A percentile compares a stretch with the other conserved stretches of the same genome.
Conservation (phyloP, 2,329 filamentous ascomycete genomes). For the Tolypocladium capitatum region DNA sequence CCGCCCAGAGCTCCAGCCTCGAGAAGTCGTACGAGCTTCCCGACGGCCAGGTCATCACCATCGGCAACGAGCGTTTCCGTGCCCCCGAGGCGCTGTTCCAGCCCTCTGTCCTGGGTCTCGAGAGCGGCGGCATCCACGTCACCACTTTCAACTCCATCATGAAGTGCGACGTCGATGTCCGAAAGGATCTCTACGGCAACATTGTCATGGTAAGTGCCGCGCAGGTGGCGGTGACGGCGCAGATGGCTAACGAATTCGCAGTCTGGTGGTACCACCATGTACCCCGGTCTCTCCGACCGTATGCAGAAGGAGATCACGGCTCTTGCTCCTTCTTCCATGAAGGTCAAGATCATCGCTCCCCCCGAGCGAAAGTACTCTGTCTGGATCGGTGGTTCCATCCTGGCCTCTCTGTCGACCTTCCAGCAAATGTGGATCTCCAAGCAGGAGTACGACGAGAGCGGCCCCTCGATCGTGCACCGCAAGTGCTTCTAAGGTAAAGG, state of each 20-base stretch:
- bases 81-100: constrained; percentile 99
- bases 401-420: constrained; percentile 99
- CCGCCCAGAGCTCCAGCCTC: constrained; percentile 93
- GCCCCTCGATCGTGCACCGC: constrained; percentile 98
- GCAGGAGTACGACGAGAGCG: constrained; percentile 99
- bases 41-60: constrained; percentile 98
- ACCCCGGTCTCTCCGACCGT: constrained; percentile 99
- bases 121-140: constrained; percentile 97
- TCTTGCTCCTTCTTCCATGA: constrained; percentile 98
- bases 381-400: constrained; percentile 99
- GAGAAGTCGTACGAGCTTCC: constrained; percentile 99
- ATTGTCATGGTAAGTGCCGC: constrained; percentile 84
- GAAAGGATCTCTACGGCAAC: constrained; percentile 99
- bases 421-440: constrained; percentile 99
- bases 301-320: constrained; percentile 99
- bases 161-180: constrained; percentile 99
- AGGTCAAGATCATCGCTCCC: constrained; percentile 99
- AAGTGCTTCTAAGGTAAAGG: constrained; percentile 95
- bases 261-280: constrained; percentile 99
- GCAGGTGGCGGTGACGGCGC: background rate
- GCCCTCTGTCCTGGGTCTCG: constrained; percentile 93
- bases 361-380: constrained; percentile 99
- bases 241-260: constrained; percentile 23
- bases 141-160: constrained; percentile 99
- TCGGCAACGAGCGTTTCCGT: constrained; percentile 99